These are phyloP conservation scores for Suillus brevipes DNA, from an alignment of 768 basidiomycete genomes.

Conservation along the genomic window DNA sequence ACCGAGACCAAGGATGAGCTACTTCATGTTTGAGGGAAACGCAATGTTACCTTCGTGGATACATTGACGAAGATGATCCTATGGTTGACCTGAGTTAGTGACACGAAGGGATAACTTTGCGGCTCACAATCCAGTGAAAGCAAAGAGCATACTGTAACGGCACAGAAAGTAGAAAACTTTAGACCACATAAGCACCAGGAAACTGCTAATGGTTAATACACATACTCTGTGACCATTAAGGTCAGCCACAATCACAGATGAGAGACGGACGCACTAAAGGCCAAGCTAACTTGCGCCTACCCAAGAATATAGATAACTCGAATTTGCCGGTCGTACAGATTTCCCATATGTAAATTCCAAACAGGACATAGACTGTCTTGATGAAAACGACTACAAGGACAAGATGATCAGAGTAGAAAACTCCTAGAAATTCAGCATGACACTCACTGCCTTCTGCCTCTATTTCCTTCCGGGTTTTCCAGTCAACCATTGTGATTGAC, in stretches of 20 bases:
- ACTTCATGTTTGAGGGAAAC: neutral
- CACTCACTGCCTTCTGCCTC: constrained; percentile 25
- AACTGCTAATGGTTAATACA: neutral
- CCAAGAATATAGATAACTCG: constrained; percentile 62
- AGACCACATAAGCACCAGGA: constrained; percentile 6
- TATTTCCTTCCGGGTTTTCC: constrained; percentile 25
- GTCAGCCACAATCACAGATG: constrained; percentile 3
- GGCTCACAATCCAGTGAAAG: constrained; percentile 62
- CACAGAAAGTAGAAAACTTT: constrained; percentile 67
- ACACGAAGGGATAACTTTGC: constrained; percentile 5
- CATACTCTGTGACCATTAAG: constrained; percentile 4
- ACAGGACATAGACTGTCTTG: constrained; percentile 61
- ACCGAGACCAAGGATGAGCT: constrained; percentile 1
- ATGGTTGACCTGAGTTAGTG: neutral
- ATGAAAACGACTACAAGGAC: constrained; percentile 50
- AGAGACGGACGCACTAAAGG: constrained; percentile 54
- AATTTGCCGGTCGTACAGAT: constrained; percentile 61
- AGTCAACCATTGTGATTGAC: constrained; percentile 22
- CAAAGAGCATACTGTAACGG: constrained; percentile 70
- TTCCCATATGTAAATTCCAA: constrained; percentile 71
- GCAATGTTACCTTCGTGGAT: constrained; percentile 41
- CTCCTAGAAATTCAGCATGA: neutral
- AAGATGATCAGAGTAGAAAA: constrained; percentile 8
- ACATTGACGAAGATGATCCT: constrained; percentile 63
- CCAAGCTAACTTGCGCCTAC: constrained; percentile 64